Evolutionary conservation across 805 yeast species (phyloP), one percentile per base, ranked within the genome.

Genomic region (Ogataea dorogensis): DNA sequence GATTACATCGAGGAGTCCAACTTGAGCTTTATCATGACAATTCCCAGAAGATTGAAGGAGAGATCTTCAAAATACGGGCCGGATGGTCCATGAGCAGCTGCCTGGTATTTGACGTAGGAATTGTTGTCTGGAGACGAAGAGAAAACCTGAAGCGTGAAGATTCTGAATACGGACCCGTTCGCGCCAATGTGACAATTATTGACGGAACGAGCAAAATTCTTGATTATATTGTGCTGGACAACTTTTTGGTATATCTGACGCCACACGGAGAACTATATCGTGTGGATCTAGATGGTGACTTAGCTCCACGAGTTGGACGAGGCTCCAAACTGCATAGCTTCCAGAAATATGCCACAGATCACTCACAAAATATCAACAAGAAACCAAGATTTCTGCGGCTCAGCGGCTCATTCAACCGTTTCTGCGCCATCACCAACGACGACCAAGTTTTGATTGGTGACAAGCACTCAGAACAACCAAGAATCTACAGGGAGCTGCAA

Each of bases 61-160:
- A 22, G 2, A 65, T 74, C 8, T 38, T 65, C 17, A 73, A 70
- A 44, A 68, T 78, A 7, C 65, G 68, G 9, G 80, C 86, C 12
- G 93, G 91, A 0, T 83, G 91, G 91, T 70, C 73, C 40, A 56
- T 70, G 11, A 72, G 75, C 33, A 73, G 75, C 26, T 74, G 75
- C 14, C 63, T 68, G 31, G 58, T 78, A 2, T 62, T 62, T 13
- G 59, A 61, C 5, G 60, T 70, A 30, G 87, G 89, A 0, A 54
- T 84, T 17, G 67, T 79, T 0, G 66, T 74, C 12, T 81, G 89
- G 89, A 65, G 63, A 27, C 32, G 52, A 1, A 49, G 76, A 28
- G 56, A 40, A 5, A 37, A 2, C 21, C 27, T 42, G 23, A 26
- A 51, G 11, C 28, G 51, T 3, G 37, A 53, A 3, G 61, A 57